Evolutionary conservation across 2,329 filamentous ascomycete genomes (phyloP), one percentile per base, ranked within the genome.

Genomic region (Fusarium multiceps): DNA sequence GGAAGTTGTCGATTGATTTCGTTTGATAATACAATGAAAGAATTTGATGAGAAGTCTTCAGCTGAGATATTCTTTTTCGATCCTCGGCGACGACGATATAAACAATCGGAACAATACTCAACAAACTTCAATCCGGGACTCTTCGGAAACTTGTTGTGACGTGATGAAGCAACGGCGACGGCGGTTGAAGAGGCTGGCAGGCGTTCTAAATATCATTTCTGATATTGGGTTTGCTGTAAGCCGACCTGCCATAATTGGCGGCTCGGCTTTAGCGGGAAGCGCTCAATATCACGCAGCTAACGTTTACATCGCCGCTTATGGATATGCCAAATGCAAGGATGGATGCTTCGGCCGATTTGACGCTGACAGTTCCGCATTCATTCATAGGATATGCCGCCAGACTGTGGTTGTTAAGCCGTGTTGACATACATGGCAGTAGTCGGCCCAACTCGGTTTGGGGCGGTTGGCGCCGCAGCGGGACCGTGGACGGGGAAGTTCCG

Each of bases 381-480:
- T 56, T 59, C 59, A 66, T 53, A 57, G 34, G 54, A 55, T 46
- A 55, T 49, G 42, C 60, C 59, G 59, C 45, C 41, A 41, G 30
- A 34, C 27, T 34, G 48, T 57, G 47, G 63, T 68, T 50, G 59
- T 60, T 65, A 71, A 68, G 63, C 68, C 65, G 60, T 58, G 64
- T 55, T 55, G 61, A 53, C 40, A 25, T 48, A 32, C 46, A 46
- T 50, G 58, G 56, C 48, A 62, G 53, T 51, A 51, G 58, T 61
- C 81, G 81, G 81, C 78, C 77, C 80, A 72, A 66, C 58, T 75
- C 82, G 82, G 82, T 79, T 83, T 81, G 61, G 71, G 55, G 69
- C 81, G 81, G 81, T 70, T 81, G 73, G 72, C 72, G 70, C 73
- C 74, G 77, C 75, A 71, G 62, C 65, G 63, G 69, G 73, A 70